These are phyloP conservation scores for Acacia confusa DNA, from an alignment of 306 rosid species.

Conservation along the genomic window DNA sequence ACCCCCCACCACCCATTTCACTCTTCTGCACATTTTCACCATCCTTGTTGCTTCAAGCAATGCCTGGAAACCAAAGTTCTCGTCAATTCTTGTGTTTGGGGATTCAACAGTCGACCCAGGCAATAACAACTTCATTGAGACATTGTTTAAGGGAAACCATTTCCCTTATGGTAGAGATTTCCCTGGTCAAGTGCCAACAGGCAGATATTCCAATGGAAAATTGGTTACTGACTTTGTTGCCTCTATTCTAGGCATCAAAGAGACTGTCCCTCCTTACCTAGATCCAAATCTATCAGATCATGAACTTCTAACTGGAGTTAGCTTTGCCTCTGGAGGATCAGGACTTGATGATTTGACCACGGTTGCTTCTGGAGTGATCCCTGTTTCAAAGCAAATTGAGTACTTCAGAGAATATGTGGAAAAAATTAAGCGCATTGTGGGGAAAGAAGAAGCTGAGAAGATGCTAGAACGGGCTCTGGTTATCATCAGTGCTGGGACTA, in stretches of 20 bases:
- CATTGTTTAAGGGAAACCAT: constrained; percentile 48
- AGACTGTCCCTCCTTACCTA: constrained; percentile 54
- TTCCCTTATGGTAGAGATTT: constrained; percentile 63
- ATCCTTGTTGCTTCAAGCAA: constrained; percentile 29
- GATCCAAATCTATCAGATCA: constrained; percentile 44
- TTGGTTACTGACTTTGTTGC: constrained; percentile 58
- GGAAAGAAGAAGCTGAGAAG: constrained; percentile 40
- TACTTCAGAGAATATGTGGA: constrained; percentile 45
- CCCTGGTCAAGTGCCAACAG: constrained; percentile 52
- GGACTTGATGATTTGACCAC: constrained; percentile 58
- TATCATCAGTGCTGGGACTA: constrained; percentile 61
- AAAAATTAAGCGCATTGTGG: constrained; percentile 45
- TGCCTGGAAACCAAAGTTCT: constrained; percentile 37
- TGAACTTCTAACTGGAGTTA: constrained; percentile 57
- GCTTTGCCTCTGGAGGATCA: constrained; percentile 62
- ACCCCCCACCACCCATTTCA: constrained; percentile 6
- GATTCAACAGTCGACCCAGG: constrained; percentile 68
- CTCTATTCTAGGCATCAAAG: constrained; percentile 48
- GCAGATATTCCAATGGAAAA: constrained; percentile 72
- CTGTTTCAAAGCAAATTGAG: constrained; percentile 51
- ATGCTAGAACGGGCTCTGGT: constrained; percentile 44
- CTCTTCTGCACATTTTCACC: constrained; percentile 32
- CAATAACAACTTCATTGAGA: constrained; percentile 58
- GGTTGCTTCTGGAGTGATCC: constrained; percentile 20
- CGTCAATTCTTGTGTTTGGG: constrained; percentile 61